Evolutionary conservation across 257 asterid genomes (phyloP).

Genomic region (Parsonsia alboflavescens): DNA sequence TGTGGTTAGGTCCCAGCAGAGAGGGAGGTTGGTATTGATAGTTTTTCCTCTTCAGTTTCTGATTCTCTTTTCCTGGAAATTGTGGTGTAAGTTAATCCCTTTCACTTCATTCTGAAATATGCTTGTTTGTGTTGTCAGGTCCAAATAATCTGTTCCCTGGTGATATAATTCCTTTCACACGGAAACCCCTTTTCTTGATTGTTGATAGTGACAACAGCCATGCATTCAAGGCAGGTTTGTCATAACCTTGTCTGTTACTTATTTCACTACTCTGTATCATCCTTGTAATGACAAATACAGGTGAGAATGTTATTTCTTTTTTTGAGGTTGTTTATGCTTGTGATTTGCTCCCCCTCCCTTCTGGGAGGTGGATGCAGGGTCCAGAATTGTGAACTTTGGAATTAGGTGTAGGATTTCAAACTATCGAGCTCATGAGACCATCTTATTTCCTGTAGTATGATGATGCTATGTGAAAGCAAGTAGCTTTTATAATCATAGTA

Average conservation of each 20-base stretch:
- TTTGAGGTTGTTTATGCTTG: background rate
- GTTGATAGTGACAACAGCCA: slow-evolving; percentile 93
- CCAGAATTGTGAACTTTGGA: background rate
- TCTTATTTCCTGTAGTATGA: background rate
- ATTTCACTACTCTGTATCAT: slow-evolving; percentile 4
- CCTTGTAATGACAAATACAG: background rate
- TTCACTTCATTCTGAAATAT: background rate
- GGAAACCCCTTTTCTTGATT: slow-evolving; percentile 83
- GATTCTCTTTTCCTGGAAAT: background rate
- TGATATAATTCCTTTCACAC: slow-evolving; percentile 88
- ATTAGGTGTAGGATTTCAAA: background rate
- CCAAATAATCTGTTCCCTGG: slow-evolving; percentile 81
- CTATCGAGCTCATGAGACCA: background rate
- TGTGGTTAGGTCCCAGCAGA: slow-evolving; percentile 74
- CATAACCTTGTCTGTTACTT: slow-evolving; percentile 47
- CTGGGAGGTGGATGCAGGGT: background rate
- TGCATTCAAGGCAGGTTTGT: slow-evolving; percentile 99
- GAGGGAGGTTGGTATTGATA: slow-evolving; percentile 52
- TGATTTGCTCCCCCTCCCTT: background rate
- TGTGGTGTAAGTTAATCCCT: background rate
- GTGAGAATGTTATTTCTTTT: background rate
- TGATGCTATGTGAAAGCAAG: no score
- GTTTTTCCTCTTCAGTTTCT: background rate
- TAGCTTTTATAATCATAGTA: background rate
- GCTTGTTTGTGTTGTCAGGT: slow-evolving; percentile 44